A percentile compares a stretch with the other conserved stretches of the same genome.
Conservation (phyloP, 108 stramenopile genomes). For the Epithemia pelagica region DNA sequence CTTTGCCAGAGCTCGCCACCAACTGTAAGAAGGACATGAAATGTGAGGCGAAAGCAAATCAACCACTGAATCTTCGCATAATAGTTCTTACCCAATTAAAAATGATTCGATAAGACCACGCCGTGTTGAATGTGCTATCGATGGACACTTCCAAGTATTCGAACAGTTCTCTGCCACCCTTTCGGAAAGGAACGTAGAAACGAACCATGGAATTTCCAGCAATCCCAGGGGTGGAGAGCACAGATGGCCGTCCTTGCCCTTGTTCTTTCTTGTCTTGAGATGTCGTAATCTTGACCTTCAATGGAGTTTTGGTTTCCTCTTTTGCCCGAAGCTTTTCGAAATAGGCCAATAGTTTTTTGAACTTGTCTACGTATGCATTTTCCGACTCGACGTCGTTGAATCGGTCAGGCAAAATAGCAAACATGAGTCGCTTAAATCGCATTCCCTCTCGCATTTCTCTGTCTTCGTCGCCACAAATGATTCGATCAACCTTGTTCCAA, state of each 20-base stretch:
- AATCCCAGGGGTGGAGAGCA: conserved; percentile 10
- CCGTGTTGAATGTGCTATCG: conserved; percentile 62
- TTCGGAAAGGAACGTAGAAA: conserved; percentile 52
- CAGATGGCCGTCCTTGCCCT: neutral
- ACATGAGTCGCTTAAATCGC: conserved; percentile 66
- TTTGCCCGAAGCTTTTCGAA: conserved; percentile 61
- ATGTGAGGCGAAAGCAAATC: too few species aligned
- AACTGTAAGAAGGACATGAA: conserved; percentile 23
- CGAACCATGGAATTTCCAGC: conserved; percentile 38
- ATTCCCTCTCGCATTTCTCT: conserved; percentile 52
- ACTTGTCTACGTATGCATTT: conserved; percentile 60
- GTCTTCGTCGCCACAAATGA: conserved; percentile 70
- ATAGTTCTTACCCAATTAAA: conserved; percentile 53
- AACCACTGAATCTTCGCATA: too few species aligned
- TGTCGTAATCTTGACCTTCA: conserved; percentile 37
- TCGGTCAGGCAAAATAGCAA: conserved; percentile 62
- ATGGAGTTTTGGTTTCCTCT: conserved; percentile 24
- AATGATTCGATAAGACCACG: conserved; percentile 68
- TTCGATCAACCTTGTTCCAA: conserved; percentile 81
- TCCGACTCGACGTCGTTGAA: conserved; percentile 48
- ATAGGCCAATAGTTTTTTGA: conserved; percentile 60
- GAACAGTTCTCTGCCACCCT: conserved; percentile 59
- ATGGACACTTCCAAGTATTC: conserved; percentile 79
- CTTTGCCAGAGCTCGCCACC: conserved; percentile 71
- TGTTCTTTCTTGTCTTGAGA: conserved; percentile 10